phyloP scores from a whole-genome alignment of 176 grass and related monocot species.

The Lolium multiflorum region DNA sequence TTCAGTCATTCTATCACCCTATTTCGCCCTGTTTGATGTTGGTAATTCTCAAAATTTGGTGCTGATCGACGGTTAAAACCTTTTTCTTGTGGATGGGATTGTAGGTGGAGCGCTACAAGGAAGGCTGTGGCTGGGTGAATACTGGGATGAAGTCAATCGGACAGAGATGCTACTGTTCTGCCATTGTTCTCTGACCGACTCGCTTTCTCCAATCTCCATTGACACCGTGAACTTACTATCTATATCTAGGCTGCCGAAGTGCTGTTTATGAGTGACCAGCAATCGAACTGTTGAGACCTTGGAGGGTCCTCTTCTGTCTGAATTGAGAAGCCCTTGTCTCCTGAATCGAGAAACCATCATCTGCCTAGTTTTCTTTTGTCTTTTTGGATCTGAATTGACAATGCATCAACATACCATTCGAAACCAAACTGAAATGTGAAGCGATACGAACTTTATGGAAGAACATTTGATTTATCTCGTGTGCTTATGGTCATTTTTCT shows the following conservation, averaged over 20 bases:
- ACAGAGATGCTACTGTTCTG: constrained; percentile 66
- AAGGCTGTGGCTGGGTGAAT: constrained; percentile 63
- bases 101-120: constrained; percentile 78
- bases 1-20: neutral
- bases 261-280: constrained; percentile 21
- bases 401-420: neutral
- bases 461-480: neutral
- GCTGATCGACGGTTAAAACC: neutral
- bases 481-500: neutral
- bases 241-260: neutral
- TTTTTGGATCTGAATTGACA: constrained; percentile 10
- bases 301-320: constrained; percentile 12
- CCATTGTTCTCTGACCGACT: constrained; percentile 52
- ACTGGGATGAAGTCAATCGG: constrained; percentile 60
- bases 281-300: constrained; percentile 15
- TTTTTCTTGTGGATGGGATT: neutral
- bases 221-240: neutral
- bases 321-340: constrained; percentile 13
- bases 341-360: neutral
- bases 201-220: neutral
- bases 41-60: neutral
- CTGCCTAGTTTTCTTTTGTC: neutral
- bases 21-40: neutral
- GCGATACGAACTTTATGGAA: neutral
- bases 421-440: neutral